phyloP scores from a whole-genome alignment of 2,329 filamentous ascomycete genomes.

The Clonostachys byssicola region DNA sequence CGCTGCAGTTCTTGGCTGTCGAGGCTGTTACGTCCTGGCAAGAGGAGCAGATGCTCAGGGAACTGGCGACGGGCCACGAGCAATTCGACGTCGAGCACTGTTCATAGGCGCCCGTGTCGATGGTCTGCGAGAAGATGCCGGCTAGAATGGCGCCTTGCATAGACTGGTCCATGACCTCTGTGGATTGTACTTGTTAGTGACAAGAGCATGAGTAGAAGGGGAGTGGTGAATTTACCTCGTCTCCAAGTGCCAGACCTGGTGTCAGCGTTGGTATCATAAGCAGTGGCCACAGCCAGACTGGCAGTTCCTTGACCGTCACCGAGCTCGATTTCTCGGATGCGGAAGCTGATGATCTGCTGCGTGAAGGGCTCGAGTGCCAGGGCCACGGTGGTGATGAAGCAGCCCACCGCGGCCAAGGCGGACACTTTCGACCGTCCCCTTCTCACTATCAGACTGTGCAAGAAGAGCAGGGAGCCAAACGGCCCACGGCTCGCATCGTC shows the following conservation, averaged over 20 bases:
- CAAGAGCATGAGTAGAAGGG: not conserved
- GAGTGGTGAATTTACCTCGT: not conserved
- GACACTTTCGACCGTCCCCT: not conserved
- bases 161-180: not conserved
- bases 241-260: not conserved
- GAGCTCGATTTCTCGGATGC: not conserved
- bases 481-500: not conserved
- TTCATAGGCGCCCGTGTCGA: not conserved
- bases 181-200: not conserved
- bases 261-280: not conserved
- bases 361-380: not conserved
- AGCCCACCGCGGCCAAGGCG: not conserved
- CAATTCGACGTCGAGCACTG: not conserved
- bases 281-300: not conserved
- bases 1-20: not conserved
- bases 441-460: not conserved
- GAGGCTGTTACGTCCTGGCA: not conserved
- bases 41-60: not conserved
- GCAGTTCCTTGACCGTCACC: not conserved
- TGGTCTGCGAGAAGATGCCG: not conserved
- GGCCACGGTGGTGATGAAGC: not conserved
- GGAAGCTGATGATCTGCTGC: not conserved
- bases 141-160: not conserved
- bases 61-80: not conserved
- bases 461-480: not conserved